Evolutionary conservation across 108 stramenopile genomes (phyloP).

Genomic region (Conticribra weissflogii): DNA sequence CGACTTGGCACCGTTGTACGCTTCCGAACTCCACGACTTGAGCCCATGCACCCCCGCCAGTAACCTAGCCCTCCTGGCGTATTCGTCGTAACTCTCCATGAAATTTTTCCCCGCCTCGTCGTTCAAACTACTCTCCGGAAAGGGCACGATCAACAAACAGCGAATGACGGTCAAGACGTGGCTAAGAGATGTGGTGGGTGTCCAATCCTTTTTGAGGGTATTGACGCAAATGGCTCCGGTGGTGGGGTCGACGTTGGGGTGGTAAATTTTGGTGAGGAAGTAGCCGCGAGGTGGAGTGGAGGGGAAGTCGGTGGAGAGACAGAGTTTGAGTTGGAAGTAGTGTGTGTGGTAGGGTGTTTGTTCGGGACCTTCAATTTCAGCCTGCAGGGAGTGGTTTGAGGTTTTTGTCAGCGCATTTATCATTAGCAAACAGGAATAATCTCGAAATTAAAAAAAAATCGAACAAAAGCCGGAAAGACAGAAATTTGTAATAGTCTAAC

Average conservation of each 20-base stretch:
- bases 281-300: constrained; percentile 94
- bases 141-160: constrained; percentile 98
- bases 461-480: no score
- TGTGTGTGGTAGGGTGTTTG: constrained; percentile 96
- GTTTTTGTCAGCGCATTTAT: no score
- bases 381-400: constrained; percentile 46
- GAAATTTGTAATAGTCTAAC: no score
- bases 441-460: no score
- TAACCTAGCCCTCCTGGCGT: constrained; percentile 88
- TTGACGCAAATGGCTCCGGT: constrained; percentile 99
- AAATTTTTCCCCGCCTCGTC: constrained; percentile 99
- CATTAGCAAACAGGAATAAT: no score
- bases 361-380: constrained; percentile 92
- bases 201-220: constrained; percentile 98
- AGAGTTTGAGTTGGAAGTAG: constrained; percentile 94
- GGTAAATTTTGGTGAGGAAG: constrained; percentile 98
- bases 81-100: constrained; percentile 99
- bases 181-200: constrained; percentile 79
- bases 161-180: constrained; percentile 98
- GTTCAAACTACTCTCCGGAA: constrained; percentile 97
- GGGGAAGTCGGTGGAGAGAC: constrained; percentile 87
- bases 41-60: constrained; percentile 95
- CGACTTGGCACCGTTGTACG: background rate
- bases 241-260: constrained; percentile 95
- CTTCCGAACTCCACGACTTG: constrained; percentile 27